Base-by-base conservation (phyloP, 305 asterid genomes). In the Nicotiana rustica region DNA sequence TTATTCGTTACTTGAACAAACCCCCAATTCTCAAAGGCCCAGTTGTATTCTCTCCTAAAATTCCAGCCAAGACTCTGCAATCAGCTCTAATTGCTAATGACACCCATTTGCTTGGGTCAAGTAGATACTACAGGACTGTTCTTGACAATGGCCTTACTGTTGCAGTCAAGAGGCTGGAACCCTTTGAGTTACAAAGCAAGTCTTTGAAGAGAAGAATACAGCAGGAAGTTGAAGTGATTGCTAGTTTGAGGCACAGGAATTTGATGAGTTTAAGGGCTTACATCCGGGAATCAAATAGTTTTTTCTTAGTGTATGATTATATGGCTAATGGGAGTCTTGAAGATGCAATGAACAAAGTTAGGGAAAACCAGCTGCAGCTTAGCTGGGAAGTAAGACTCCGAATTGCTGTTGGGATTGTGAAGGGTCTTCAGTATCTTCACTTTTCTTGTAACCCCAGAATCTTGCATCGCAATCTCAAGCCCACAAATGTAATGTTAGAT, bases 241-340 rank as follows among this genome's bases (percentile, higher is more conserved):
- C 97, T 55, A 36, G 87, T 18, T 84, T 96, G 59, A 91, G 97
- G 55, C 97, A 96, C 85, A 86, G 97, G 89, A 93, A 94, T 88
- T 85, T 96, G 89, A 92, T 96, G 98, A 92, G 98, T 90, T 90
- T 96, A 86, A 91, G 98, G 91, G 92, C 94, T 76, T 93, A 92
- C 88, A 82, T 92, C 15, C 86, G 87, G 15, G 97, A 96, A 78
- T 85, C 90, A 1, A 83, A 87, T 82, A 89, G 91, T 47, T 88
- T 85, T 66, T 90, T 84, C 5, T 84, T 96, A 88, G 92, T 94
- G 5, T 94, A 90, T 35, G 99, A 96, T 85, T 93, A 91, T 76
- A 88, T 88, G 47, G 91, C 97, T 0, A 84, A 66, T 0, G 98
- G 97, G 41, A 96, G 98, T 79, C 98, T 94, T 64, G 95, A 90